A percentile compares a stretch with the other conserved stretches of the same genome.
These are phyloP conservation scores for Endocalyx cinctus DNA, from an alignment of 2,329 filamentous ascomycete species.

Conservation along the genomic window DNA sequence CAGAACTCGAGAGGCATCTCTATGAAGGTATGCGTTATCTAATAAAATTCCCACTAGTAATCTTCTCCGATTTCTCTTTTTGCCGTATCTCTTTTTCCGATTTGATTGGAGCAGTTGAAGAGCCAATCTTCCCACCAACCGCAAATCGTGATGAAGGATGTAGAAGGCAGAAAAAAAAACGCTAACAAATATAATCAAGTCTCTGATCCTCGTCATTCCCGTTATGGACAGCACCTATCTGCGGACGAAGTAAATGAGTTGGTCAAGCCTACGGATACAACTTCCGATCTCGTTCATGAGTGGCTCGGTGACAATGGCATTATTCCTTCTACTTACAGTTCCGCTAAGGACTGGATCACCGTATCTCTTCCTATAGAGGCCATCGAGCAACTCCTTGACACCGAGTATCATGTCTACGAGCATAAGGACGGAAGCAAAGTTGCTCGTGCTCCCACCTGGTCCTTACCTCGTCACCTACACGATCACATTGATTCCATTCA, in stretches of 20 bases:
- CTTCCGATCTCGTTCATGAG: constrained; percentile 46
- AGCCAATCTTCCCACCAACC: too few species aligned
- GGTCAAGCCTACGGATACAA: constrained; percentile 47
- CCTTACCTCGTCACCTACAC: constrained; percentile 52
- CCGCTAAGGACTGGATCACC: constrained; percentile 54
- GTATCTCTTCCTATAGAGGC: constrained; percentile 45
- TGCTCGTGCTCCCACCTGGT: constrained; percentile 52
- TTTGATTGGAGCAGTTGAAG: too few species aligned
- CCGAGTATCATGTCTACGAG: constrained; percentile 47
- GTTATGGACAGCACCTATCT: constrained; percentile 52
- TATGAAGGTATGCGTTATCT: constrained; percentile 27
- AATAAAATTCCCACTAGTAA: too few species aligned
- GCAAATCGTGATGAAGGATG: too few species aligned
- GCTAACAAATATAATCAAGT: too few species aligned
- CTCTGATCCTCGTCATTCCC: constrained; percentile 46
- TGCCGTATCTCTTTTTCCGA: too few species aligned
- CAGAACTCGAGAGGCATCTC: constrained; percentile 50
- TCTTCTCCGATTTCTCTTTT: too few species aligned
- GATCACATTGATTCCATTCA: constrained; percentile 56
- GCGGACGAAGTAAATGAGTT: constrained; percentile 48
- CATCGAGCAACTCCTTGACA: constrained; percentile 49
- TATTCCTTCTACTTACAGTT: constrained; percentile 37
- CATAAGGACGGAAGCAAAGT: constrained; percentile 49
- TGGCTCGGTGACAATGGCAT: constrained; percentile 54
- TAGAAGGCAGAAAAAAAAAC: too few species aligned